Percentiles rank a stretch among this genome's conserved stretches.
These are phyloP conservation scores for Ceratopteris richardii DNA, from an alignment of 75 land plant species.

Conservation along the genomic window DNA sequence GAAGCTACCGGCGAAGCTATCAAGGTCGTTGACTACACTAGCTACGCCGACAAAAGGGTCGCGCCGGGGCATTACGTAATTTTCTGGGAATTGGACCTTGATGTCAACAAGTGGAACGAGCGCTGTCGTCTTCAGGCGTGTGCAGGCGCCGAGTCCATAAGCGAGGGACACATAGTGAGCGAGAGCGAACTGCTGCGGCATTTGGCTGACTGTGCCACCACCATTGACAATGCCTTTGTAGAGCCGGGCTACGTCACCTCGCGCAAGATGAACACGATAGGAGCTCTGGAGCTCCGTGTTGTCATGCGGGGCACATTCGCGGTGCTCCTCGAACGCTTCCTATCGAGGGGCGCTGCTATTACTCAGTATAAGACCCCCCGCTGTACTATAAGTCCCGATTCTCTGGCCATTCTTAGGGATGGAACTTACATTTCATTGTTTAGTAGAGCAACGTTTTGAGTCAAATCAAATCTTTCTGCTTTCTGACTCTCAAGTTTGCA, in stretches of 20 bases:
- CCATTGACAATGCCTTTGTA: conserved; percentile 23
- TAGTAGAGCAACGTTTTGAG: background rate
- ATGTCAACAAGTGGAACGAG: no score
- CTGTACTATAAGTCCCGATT: conserved; percentile 19
- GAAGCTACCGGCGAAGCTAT: background rate
- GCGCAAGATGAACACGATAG: conserved; percentile 19
- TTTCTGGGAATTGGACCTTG: conserved; percentile 16
- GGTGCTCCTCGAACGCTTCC: conserved; percentile 20
- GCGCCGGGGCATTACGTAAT: conserved; percentile 37
- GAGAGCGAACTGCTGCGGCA: conserved; percentile 7
- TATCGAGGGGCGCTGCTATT: conserved; percentile 33
- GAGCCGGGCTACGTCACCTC: conserved; percentile 15
- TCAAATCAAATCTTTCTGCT: no score
- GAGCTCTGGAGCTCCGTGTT: conserved; percentile 34
- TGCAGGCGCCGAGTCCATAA: no score
- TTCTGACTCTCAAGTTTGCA: no score
- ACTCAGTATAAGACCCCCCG: conserved; percentile 74
- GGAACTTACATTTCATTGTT: background rate
- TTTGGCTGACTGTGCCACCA: conserved; percentile 20
- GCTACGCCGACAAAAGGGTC: conserved; percentile 24
- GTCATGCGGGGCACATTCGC: conserved; percentile 31
- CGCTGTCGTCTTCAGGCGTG: no score
- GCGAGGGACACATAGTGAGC: no score
- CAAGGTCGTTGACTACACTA: conserved; percentile 26
- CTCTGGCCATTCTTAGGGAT: background rate